Percentiles rank a stretch among this genome's conserved stretches.
phyloP scores from a whole-genome alignment of 305 asterid species.

The Fraxinus latifolia region DNA sequence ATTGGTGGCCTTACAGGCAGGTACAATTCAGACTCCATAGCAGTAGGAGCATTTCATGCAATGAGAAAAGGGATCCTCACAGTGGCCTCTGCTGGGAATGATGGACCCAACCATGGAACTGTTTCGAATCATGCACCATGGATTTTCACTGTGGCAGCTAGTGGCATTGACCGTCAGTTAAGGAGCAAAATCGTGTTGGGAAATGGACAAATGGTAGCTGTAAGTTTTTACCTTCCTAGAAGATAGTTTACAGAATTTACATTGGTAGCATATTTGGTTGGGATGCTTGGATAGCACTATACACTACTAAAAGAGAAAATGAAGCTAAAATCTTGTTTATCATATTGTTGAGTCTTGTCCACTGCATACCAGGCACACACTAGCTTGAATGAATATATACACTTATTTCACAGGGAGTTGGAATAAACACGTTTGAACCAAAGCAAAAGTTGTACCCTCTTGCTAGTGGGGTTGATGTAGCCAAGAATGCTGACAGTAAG shows the following conservation, averaged over 20 bases:
- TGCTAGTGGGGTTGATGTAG: slow-evolving; percentile 59
- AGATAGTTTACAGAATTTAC: background rate
- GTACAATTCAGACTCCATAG: slow-evolving; percentile 61
- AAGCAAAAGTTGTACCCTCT: slow-evolving; percentile 60
- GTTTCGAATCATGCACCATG: slow-evolving; percentile 83
- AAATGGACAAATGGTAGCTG: slow-evolving; percentile 53
- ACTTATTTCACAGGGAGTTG: slow-evolving; percentile 58
- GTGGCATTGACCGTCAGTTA: slow-evolving; percentile 64
- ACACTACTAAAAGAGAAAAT: background rate
- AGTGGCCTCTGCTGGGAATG: slow-evolving; percentile 86
- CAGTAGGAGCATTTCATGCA: slow-evolving; percentile 76
- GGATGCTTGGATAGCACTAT: background rate
- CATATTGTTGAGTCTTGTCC: background rate
- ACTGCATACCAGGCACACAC: background rate
- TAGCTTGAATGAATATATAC: slow-evolving; percentile 3
- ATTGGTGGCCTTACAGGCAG: slow-evolving; percentile 61
- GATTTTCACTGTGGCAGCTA: slow-evolving; percentile 82
- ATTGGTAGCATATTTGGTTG: background rate
- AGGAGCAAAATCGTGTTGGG: slow-evolving; percentile 65
- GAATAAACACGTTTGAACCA: slow-evolving; percentile 61
- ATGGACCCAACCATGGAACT: slow-evolving; percentile 56
- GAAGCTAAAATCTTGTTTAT: background rate
- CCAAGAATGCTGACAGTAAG: slow-evolving; percentile 48
- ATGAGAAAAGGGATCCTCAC: slow-evolving; percentile 75
- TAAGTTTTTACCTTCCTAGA: slow-evolving; percentile 30